Evolutionary conservation across 2,329 filamentous ascomycete genomes (phyloP), one percentile per base, ranked within the genome.

Genomic region (Fusarium sp.): DNA sequence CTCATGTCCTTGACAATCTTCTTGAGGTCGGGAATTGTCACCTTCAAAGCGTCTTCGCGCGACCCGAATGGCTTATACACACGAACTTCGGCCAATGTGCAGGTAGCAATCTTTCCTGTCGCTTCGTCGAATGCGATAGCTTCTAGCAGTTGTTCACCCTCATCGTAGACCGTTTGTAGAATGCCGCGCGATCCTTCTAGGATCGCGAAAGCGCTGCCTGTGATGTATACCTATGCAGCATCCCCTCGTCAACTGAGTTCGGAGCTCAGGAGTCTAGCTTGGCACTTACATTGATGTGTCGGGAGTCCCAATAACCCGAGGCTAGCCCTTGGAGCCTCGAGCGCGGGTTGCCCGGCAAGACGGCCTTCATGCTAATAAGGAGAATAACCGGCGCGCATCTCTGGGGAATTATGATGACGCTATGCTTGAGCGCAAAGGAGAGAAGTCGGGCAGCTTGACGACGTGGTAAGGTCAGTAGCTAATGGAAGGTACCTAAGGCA

Each of bases 81-180:
- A 73, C 92, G 91, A 43, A 95, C 87, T 65, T 86, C 83, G 21
- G 80, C 80, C 20, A 85, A 83, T 29, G 91, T 91, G 72, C 90
- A 92, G 20, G 89, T 88, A 39, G 93, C 93, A 77, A 98, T 93
- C 82, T 93, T 96, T 47, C 94, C 96, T 11, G 91, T 91, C 18
- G 84, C 81, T 76, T 96, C 91, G 74, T 98, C 92, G 65, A 98
- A 87, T 29, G 88, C 87, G 67, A 98, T 88, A 27, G 93, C 91
- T 67, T 93, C 87, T 27, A 98, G 81, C 31, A 78, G 76, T 17
- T 81, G 84, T 23, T 88, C 84, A 74, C 96, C 90, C 74, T 96
- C 91, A 74, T 96, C 90, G 81, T 97, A 97, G 70, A 97, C 91
- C 6, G 94, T 97, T 79, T 99, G 96, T 33, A 97, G 80, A 66